Conservation (phyloP, 305 asterid species). For the Fraxinus ornus region DNA sequence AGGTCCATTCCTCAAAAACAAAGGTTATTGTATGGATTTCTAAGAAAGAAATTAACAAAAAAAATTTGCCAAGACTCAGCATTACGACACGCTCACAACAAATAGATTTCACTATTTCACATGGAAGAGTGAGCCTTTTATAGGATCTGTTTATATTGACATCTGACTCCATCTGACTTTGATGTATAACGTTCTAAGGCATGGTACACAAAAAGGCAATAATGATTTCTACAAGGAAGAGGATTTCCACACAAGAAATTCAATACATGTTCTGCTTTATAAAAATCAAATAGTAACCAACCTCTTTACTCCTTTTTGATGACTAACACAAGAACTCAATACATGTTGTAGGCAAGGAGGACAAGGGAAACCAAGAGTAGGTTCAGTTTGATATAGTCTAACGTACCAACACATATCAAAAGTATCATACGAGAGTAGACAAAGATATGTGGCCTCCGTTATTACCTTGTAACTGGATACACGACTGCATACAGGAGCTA, state of each 20-base stretch:
- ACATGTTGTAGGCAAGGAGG: conserved; percentile 76
- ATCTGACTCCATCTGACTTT: conserved; percentile 26
- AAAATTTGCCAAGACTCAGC: no score
- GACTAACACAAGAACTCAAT: conserved; percentile 73
- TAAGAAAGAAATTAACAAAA: no score
- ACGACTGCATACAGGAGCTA: conserved; percentile 70
- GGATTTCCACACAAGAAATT: conserved; percentile 68
- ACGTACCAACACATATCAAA: background rate
- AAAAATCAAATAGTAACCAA: conserved; percentile 48
- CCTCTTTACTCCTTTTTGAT: conserved; percentile 75
- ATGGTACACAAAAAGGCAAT: conserved; percentile 78
- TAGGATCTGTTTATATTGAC: conserved; percentile 38
- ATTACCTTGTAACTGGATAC: conserved; percentile 61
- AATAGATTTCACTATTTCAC: conserved; percentile 55
- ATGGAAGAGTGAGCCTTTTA: conserved; percentile 71
- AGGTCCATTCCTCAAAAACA: no score
- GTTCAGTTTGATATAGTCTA: conserved; percentile 34
- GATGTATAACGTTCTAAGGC: conserved; percentile 46
- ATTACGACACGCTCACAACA: background rate
- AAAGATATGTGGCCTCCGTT: conserved; percentile 6
- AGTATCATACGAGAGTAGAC: background rate
- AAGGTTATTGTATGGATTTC: no score
- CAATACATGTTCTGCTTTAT: conserved; percentile 3
- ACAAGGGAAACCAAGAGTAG: conserved; percentile 64
- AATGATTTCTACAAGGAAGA: conserved; percentile 85